Evolutionary conservation across 2,329 filamentous ascomycete genomes (phyloP).

Genomic region (Calonectria leucothoes): DNA sequence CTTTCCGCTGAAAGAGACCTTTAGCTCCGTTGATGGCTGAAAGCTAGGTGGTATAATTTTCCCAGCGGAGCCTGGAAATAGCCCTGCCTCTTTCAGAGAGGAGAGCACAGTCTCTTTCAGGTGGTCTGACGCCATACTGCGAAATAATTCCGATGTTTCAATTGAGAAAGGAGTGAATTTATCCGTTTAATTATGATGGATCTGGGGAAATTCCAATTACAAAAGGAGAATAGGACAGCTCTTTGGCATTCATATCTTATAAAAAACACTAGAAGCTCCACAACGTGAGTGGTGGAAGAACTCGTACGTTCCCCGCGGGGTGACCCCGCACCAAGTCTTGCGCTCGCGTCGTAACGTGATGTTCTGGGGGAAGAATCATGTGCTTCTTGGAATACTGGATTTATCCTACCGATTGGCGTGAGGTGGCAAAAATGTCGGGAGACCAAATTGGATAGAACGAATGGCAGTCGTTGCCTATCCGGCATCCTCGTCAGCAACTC

Average conservation of each 20-base stretch:
- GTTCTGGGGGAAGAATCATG: neutral
- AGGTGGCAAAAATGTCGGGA: neutral
- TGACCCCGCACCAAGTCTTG: neutral
- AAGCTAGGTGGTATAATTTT: constrained; percentile 56
- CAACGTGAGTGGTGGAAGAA: constrained; percentile 10
- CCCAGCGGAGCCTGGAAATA: constrained; percentile 54
- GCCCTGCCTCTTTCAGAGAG: constrained; percentile 44
- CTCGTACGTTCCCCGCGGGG: constrained; percentile 2
- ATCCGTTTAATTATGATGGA: neutral
- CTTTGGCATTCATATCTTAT: neutral
- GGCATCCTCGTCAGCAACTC: neutral
- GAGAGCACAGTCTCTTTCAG: neutral
- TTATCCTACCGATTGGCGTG: neutral
- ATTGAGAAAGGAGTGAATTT: neutral
- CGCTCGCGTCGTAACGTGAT: neutral
- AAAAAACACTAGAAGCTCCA: neutral
- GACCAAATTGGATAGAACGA: neutral
- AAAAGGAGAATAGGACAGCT: neutral
- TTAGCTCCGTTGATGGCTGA: constrained; percentile 53
- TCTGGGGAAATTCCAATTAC: neutral
- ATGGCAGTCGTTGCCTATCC: neutral
- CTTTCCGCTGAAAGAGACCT: constrained; percentile 50
- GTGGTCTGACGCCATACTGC: neutral
- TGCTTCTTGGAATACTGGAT: neutral
- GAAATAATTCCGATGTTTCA: neutral